A percentile compares a stretch with the other conserved stretches of the same genome.
These are phyloP conservation scores for Echinochloa phyllopogon DNA, from an alignment of 176 grass and related monocot genomes.

Conservation along the genomic window DNA sequence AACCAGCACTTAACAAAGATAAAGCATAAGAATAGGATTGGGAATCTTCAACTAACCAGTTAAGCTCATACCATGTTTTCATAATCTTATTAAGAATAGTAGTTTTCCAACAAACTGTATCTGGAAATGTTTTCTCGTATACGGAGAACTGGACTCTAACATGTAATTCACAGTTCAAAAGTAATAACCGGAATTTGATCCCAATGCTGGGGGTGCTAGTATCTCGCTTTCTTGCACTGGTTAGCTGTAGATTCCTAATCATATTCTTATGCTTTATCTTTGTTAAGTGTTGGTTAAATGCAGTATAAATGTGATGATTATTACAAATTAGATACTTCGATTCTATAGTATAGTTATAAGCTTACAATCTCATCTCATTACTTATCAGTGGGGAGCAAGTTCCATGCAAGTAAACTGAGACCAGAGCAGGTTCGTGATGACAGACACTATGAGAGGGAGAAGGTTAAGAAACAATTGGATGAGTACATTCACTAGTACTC, in stretches of 20 bases:
- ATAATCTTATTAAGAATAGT: not conserved
- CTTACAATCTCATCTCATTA: conserved; percentile 22
- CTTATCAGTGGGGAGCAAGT: conserved; percentile 58
- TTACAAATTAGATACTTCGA: not conserved
- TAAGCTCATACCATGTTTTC: no score
- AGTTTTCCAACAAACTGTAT: not conserved
- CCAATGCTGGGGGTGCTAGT: not conserved
- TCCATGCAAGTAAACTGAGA: conserved; percentile 57
- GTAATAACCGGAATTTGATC: not conserved
- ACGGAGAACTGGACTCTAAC: not conserved
- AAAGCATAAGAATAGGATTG: not conserved
- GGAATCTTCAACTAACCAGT: not conserved
- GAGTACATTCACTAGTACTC: conserved; percentile 57
- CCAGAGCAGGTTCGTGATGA: conserved; percentile 50
- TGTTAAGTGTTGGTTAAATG: not conserved
- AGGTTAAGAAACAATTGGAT: conserved; percentile 47
- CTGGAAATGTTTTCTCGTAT: not conserved
- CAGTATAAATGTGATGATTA: not conserved
- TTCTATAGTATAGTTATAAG: not conserved
- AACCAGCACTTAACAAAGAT: not conserved
- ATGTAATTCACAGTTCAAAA: not conserved
- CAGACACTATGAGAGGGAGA: conserved; percentile 52
- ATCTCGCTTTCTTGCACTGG: not conserved
- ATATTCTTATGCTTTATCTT: not conserved
- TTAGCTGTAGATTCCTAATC: not conserved